Evolutionary conservation across 140 eudicot species (phyloP).

Genomic region (Flaveria floridana): DNA sequence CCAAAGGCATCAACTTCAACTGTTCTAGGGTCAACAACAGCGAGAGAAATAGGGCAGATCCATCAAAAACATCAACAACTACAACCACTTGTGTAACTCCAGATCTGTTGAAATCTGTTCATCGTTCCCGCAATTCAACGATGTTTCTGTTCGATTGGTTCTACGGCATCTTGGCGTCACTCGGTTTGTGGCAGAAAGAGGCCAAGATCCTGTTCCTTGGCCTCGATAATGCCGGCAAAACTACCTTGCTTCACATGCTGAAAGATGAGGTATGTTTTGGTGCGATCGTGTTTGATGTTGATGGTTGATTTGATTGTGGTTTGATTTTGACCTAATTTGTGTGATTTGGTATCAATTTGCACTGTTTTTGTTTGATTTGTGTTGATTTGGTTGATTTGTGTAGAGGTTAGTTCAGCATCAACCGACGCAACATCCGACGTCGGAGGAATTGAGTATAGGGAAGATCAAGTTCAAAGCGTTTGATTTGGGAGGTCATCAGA

Average conservation of each 20-base stretch:
- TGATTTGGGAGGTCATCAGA: conserved; percentile 73
- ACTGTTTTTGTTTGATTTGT: not conserved
- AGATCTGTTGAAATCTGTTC: conserved; percentile 19
- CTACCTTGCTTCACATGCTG: conserved; percentile 55
- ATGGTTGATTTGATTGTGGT: not conserved
- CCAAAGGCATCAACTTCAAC: conserved; percentile 25
- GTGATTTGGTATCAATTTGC: conserved; percentile 17
- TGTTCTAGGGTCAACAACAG: conserved; percentile 24
- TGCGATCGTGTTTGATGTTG: not conserved
- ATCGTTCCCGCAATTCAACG: not conserved
- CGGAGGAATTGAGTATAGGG: conserved; percentile 65
- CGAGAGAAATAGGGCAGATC: conserved; percentile 31
- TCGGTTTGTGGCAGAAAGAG: conserved; percentile 57
- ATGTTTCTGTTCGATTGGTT: conserved; percentile 60
- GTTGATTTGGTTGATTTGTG: conserved; percentile 3
- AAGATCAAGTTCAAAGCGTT: conserved; percentile 67
- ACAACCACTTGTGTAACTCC: conserved; percentile 24
- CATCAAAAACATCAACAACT: not conserved
- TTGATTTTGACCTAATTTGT: not conserved
- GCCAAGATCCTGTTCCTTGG: conserved; percentile 59
- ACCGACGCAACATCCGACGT: conserved; percentile 64
- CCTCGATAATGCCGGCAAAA: conserved; percentile 58
- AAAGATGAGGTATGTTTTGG: conserved; percentile 47
- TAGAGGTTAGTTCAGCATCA: conserved; percentile 68
- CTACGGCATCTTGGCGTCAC: conserved; percentile 51